These are phyloP conservation scores for Camellia lanceoleosa DNA, from an alignment of 148 eudicot species.

Conservation along the genomic window DNA sequence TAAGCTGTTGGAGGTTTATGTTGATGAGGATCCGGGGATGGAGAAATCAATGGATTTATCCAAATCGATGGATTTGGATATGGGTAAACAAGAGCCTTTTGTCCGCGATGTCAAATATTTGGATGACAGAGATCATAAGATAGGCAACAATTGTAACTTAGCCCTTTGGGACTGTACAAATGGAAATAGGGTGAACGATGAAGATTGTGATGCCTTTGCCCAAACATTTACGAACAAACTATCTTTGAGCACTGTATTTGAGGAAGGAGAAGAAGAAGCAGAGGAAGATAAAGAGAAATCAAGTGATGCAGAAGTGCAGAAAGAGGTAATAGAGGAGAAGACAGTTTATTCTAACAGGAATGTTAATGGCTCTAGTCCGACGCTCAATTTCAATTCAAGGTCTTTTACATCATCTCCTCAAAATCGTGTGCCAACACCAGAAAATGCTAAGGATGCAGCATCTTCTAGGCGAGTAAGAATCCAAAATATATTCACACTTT, in stretches of 20 bases:
- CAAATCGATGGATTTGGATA: constrained; percentile 49
- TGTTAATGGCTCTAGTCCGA: constrained; percentile 10
- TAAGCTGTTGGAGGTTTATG: constrained; percentile 54
- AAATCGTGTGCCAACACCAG: neutral
- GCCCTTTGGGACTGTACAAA: constrained; percentile 14
- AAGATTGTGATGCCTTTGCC: constrained; percentile 19
- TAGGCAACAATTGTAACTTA: constrained; percentile 6
- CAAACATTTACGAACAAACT: constrained; percentile 35
- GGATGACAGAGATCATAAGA: constrained; percentile 22
- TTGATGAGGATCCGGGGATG: constrained; percentile 82
- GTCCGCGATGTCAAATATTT: constrained; percentile 41
- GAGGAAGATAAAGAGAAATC: constrained; percentile 36
- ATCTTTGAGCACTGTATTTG: constrained; percentile 78
- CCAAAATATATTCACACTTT: constrained; percentile 78
- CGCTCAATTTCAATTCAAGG: constrained; percentile 3
- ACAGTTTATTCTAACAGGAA: constrained; percentile 24
- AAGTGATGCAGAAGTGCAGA: constrained; percentile 69
- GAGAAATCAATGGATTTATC: constrained; percentile 83
- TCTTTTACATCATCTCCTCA: neutral
- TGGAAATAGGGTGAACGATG: constrained; percentile 9
- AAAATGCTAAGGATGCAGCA: constrained; percentile 24
- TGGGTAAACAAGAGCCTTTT: constrained; percentile 44
- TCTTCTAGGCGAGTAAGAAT: constrained; percentile 56
- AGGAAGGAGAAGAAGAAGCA: constrained; percentile 71
- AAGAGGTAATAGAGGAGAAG: constrained; percentile 87